Conservation (phyloP, 305 asterid species). For the Caryopteris hybrid region DNA sequence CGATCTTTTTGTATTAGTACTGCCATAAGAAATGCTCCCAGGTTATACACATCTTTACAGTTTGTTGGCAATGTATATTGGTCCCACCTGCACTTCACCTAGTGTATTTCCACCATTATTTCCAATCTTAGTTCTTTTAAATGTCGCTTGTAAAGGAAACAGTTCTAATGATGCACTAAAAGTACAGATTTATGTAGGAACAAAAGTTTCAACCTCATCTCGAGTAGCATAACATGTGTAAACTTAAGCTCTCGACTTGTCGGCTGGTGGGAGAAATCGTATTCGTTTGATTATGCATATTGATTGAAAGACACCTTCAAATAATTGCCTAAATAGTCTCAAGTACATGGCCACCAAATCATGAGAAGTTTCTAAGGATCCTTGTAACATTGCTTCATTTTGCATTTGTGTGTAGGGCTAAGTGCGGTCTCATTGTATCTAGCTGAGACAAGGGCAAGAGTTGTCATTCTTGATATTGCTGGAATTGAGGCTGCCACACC, state of each 20-base stretch:
- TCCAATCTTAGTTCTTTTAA: too few species aligned
- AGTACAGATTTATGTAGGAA: too few species aligned
- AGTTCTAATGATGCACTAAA: background rate
- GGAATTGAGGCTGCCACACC: slow-evolving; percentile 51
- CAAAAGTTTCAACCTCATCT: too few species aligned
- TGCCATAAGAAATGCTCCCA: too few species aligned
- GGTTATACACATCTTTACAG: background rate
- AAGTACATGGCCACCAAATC: too few species aligned
- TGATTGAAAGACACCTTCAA: background rate
- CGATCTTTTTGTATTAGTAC: background rate
- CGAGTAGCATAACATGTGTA: background rate
- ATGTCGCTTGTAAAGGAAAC: too few species aligned
- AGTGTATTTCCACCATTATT: background rate
- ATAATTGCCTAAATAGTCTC: background rate
- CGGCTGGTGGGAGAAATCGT: too few species aligned
- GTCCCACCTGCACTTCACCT: too few species aligned
- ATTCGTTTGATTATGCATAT: too few species aligned
- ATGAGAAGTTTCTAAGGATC: background rate
- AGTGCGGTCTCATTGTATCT: slow-evolving; percentile 36
- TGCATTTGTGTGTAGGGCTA: too few species aligned
- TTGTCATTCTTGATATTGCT: slow-evolving; percentile 57
- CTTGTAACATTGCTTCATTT: background rate
- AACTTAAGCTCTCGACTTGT: too few species aligned
- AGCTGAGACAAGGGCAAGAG: slow-evolving; percentile 78
- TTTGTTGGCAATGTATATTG: background rate